Percentiles rank a stretch among this genome's conserved stretches.
Evolutionary conservation across 2,329 filamentous ascomycete genomes (phyloP).

Genomic region (Daldinia sp.): DNA sequence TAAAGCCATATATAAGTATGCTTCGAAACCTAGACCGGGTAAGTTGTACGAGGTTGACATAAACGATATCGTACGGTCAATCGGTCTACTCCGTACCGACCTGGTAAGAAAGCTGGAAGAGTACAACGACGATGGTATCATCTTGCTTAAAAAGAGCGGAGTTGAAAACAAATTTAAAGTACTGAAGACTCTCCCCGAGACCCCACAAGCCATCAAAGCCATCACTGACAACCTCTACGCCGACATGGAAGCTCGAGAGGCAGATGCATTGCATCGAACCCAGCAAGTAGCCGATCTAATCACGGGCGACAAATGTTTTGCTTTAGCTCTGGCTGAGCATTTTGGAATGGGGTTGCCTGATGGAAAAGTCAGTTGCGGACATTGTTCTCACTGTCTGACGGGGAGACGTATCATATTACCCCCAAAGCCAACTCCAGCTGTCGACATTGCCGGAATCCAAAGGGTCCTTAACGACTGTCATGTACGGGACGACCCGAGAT

Average conservation of each 20-base stretch:
- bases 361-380: slow-evolving; percentile 61
- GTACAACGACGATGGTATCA: slow-evolving; percentile 61
- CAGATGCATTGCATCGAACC: slow-evolving; percentile 64
- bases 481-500: slow-evolving; percentile 68
- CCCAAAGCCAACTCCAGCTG: slow-evolving; percentile 53
- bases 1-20: slow-evolving; percentile 57
- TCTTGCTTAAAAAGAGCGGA: slow-evolving; percentile 65
- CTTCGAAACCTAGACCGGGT: slow-evolving; percentile 57
- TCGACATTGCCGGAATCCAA: slow-evolving; percentile 57
- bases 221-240: slow-evolving; percentile 62
- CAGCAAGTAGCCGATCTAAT: slow-evolving; percentile 65
- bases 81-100: slow-evolving; percentile 57
- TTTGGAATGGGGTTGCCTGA: slow-evolving; percentile 67
- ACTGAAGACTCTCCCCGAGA: slow-evolving; percentile 59
- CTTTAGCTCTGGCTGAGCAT: slow-evolving; percentile 64
- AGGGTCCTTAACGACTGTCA: slow-evolving; percentile 58
- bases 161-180: slow-evolving; percentile 68
- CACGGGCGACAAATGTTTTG: slow-evolving; percentile 65
- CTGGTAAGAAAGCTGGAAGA: slow-evolving; percentile 67
- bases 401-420: slow-evolving; percentile 56
- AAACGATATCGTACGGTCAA: slow-evolving; percentile 52
- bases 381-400: slow-evolving; percentile 65
- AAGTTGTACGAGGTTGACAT: slow-evolving; percentile 61
- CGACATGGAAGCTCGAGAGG: slow-evolving; percentile 64
- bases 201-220: slow-evolving; percentile 55